Conservation (phyloP, 2,329 filamentous ascomycete genomes). For the Alternaria panax region DNA sequence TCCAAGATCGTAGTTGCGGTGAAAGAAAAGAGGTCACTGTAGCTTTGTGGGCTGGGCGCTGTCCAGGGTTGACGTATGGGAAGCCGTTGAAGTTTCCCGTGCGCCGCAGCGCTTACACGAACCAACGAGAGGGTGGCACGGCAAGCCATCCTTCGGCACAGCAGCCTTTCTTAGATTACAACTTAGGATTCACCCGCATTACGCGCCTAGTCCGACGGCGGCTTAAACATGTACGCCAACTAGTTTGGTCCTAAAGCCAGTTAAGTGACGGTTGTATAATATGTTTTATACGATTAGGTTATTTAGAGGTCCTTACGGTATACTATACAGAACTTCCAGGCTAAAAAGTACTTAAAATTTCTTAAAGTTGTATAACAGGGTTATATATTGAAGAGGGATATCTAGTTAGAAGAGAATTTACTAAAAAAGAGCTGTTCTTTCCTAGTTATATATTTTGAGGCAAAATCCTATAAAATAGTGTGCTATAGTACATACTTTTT, state of each 20-base stretch:
- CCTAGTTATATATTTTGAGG: too few species aligned
- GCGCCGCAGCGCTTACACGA: slow-evolving; percentile 14
- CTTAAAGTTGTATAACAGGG: too few species aligned
- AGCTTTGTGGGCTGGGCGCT: neutral
- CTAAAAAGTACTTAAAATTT: too few species aligned
- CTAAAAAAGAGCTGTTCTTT: too few species aligned
- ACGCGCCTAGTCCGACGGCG: neutral
- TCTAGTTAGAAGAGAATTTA: too few species aligned
- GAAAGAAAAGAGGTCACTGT: neutral
- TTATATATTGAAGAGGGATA: too few species aligned
- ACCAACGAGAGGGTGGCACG: slow-evolving; percentile 6
- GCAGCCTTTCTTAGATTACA: slow-evolving; percentile 1
- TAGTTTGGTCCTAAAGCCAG: neutral
- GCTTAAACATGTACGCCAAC: neutral
- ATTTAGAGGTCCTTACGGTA: too few species aligned
- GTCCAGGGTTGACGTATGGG: neutral
- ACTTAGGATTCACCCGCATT: neutral
- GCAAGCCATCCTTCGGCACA: neutral
- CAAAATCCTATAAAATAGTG: too few species aligned
- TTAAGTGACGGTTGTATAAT: too few species aligned
- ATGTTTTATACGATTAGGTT: too few species aligned
- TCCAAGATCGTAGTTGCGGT: neutral
- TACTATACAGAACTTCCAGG: too few species aligned
- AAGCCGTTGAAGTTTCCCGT: neutral
- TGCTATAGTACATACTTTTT: too few species aligned